Evolutionary conservation across 208 protist genomes (phyloP), one percentile per base, ranked within the genome.

Genomic region (Crithidia brevicula): DNA sequence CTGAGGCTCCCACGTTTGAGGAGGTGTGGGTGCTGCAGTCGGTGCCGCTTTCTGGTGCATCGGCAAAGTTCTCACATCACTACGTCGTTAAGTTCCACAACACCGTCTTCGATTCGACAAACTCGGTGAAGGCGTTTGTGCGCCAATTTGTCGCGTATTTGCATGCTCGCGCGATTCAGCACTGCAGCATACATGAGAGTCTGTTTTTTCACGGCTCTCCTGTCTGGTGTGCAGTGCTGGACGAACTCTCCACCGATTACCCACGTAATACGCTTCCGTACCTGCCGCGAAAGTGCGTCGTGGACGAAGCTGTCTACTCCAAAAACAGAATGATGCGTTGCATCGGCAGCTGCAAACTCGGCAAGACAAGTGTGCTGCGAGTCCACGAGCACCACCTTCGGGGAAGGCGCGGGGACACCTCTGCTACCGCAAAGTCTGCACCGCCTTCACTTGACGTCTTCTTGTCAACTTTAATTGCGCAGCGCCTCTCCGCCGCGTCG

Each of bases 311-410:
- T 6, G 91, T 96, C 34, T 96, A 96, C 74, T 86, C 76, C 23
- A 83, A 82, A 2, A 96, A 96, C 54, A 78, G 91, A 30, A 86
- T 82, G 70, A 86, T 96, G 76, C 88, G 91, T 4, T 92, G 84
- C 53, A 50, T 92, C 7, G 81, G 88, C 3, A 89, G 86, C 54
- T 92, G 84, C 61, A 96, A 96, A 72, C 76, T 96, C 0, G 68
- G 78, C 45, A 92, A 92, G 50, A 30, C 49, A 22, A 72, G 61
- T 43, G 67, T 91, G 16, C 65, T 96, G 20, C 42, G 51, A 0
- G 53, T 71, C 0, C 49, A 54, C 15, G 58, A 42, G 7, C 61
- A 75, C 57, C 54, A 64, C 45, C 20, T 52, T 0, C 9, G 43
- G 20, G 47, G 45, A 1, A 10, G 45, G 46, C 46, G 46, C 1